These are phyloP conservation scores for Fagus crenata DNA, from an alignment of 306 rosid genomes.

Conservation along the genomic window DNA sequence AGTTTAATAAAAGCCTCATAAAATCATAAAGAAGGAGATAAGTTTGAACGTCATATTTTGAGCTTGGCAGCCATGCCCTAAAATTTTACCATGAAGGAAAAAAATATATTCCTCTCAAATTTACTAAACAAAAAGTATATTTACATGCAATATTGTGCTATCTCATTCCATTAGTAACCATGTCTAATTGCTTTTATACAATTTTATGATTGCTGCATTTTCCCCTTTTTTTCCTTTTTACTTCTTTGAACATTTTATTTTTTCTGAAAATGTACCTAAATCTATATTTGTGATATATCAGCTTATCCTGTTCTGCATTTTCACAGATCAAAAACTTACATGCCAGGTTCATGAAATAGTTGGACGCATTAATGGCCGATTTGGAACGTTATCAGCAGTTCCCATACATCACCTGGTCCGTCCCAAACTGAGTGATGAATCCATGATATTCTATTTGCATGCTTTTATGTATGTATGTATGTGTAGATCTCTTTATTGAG, in stretches of 20 bases:
- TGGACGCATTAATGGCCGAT: slow-evolving; percentile 90
- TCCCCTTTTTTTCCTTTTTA: neutral
- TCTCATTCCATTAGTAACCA: neutral
- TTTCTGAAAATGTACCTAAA: neutral
- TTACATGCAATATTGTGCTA: neutral
- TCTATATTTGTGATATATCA: slow-evolving; percentile 5
- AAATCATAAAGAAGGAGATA: neutral
- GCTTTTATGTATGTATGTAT: neutral
- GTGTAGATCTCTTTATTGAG: slow-evolving; percentile 3
- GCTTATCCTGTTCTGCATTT: slow-evolving; percentile 33
- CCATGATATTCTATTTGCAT: neutral
- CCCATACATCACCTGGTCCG: slow-evolving; percentile 93
- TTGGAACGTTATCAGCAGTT: slow-evolving; percentile 74
- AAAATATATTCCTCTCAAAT: neutral
- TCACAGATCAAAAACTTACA: slow-evolving; percentile 86
- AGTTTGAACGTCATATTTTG: neutral
- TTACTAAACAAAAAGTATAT: neutral
- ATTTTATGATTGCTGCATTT: neutral
- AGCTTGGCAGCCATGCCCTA: neutral
- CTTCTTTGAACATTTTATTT: neutral
- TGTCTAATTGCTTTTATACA: neutral
- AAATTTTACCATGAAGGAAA: neutral
- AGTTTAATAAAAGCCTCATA: neutral
- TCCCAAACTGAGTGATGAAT: slow-evolving; percentile 15
- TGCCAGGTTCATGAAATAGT: slow-evolving; percentile 97